These are phyloP conservation scores for Hypoxylon sp. DNA, from an alignment of 2,329 filamentous ascomycete species.

Conservation along the genomic window DNA sequence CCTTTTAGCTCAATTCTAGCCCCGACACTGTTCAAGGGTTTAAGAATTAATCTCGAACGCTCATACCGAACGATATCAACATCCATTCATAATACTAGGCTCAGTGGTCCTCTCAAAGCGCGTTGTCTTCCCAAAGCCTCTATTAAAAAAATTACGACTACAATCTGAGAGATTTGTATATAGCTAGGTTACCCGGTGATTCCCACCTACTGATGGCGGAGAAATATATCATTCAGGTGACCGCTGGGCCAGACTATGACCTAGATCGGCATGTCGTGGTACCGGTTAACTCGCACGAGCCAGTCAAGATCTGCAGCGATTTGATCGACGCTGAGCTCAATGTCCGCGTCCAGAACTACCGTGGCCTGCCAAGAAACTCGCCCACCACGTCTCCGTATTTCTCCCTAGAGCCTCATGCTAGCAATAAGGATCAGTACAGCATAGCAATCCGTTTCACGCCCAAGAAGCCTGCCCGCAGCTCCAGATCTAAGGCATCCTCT, in stretches of 20 bases:
- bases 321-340: conserved; percentile 77
- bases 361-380: conserved; percentile 79
- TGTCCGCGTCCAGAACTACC: conserved; percentile 78
- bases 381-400: conserved; percentile 85
- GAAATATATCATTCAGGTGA: conserved; percentile 85
- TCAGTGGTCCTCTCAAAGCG: background rate
- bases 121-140: background rate
- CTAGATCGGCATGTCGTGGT: conserved; percentile 79
- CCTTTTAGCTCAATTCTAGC: background rate
- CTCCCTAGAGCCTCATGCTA: conserved; percentile 74
- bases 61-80: background rate
- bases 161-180: background rate
- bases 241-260: conserved; percentile 84
- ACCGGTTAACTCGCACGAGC: conserved; percentile 78
- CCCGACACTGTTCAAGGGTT: background rate
- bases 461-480: conserved; percentile 60
- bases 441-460: conserved; percentile 85
- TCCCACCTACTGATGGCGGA: conserved; percentile 69
- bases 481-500: conserved; percentile 33
- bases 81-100: background rate
- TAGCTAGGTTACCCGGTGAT: background rate
- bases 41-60: background rate
- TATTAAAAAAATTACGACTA: background rate
- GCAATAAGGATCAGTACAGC: conserved; percentile 83
- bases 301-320: conserved; percentile 74